Evolutionary conservation across 169 alveolate genomes (phyloP), one percentile per base, ranked within the genome.

Genomic region (Eimeria maxima): DNA sequence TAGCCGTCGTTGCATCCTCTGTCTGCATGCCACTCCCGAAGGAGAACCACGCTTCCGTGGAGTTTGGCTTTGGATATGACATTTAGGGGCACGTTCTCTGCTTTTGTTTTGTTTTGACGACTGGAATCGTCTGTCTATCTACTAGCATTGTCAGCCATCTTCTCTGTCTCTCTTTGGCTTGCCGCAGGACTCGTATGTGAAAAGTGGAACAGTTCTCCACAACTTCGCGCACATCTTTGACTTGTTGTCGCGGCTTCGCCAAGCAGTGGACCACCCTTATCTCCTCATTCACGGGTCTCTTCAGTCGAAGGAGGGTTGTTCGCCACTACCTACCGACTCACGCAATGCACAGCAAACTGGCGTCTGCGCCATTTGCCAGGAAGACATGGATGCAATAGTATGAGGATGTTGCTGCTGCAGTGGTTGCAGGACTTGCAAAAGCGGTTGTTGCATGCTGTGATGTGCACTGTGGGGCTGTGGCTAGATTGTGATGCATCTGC

Each of bases 241-340:
- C 93, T 89, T 98, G 78, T 95, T 98, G 53, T 97, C 98, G 94
- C 97, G 99, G 67, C 97, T 98, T 65, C 97, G 99, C 27, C 99
- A 98, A 95, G 99, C 99, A 18, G 99, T 98, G 29, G 99, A 98
- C 83, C 99, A 98, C 74, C 99, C 99, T 4, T 98, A 98, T 86
- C 96, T 98, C 94, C 98, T 98, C 83, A 95, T 98, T 29, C 98
- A 98, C 93, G 99, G 99, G 22, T 97, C 97, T 57, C 95, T 97
- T 22, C 95, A 96, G 89, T 95, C 97, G 45, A 81, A 95, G 44
- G 98, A 97, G 76, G 98, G 97, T 38, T 87, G 94, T 47, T 88
- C 95, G 24, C 97, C 95, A 76, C 96, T 96, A 69, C 96, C 96
- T 53, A 93, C 96, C 53, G 97, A 95, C 63, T 96, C 96, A 53